A percentile compares a stretch with the other conserved stretches of the same genome.
Evolutionary conservation across 2,329 filamentous ascomycete genomes (phyloP).

Genomic region (Scleromitrula shiraiana): DNA sequence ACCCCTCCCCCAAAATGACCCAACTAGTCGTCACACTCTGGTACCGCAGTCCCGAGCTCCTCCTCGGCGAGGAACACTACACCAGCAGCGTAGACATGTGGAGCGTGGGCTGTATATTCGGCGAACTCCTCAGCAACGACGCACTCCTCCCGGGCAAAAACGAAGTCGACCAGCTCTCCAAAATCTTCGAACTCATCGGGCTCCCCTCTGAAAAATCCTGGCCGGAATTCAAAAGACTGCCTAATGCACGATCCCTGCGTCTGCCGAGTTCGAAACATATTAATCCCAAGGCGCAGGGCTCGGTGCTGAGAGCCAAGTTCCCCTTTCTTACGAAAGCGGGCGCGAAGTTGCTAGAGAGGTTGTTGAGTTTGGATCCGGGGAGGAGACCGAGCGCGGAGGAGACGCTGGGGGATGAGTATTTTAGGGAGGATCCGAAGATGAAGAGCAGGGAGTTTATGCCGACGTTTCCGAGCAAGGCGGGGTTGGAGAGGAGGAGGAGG

Average conservation of each 20-base stretch:
- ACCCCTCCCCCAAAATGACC: constrained; percentile 71
- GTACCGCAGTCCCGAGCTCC: constrained; percentile 88
- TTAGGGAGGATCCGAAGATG: constrained; percentile 78
- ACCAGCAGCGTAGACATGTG: constrained; percentile 80
- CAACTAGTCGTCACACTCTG: constrained; percentile 93
- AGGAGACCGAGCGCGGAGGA: constrained; percentile 62
- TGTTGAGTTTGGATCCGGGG: constrained; percentile 70
- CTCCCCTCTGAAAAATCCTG: constrained; percentile 75
- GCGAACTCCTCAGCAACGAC: constrained; percentile 75
- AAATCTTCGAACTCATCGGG: constrained; percentile 85
- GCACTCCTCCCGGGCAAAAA: constrained; percentile 82
- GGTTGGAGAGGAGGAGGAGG: constrained; percentile 71
- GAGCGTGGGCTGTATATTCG: constrained; percentile 94
- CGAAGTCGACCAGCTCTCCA: constrained; percentile 82
- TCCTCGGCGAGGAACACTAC: constrained; percentile 74
- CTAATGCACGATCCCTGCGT: constrained; percentile 74
- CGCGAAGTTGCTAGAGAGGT: constrained; percentile 54
- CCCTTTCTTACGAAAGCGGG: constrained; percentile 74
- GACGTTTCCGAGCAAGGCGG: constrained; percentile 92
- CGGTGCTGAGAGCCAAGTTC: constrained; percentile 68
- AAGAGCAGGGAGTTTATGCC: constrained; percentile 92
- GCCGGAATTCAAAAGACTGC: constrained; percentile 79
- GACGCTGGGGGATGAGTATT: constrained; percentile 75
- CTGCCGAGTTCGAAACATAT: constrained; percentile 51
- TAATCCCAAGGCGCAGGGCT: constrained; percentile 32